Base-by-base conservation (phyloP, 1,284 basidiomycete genomes). In the Sanghuangporus baumii region DNA sequence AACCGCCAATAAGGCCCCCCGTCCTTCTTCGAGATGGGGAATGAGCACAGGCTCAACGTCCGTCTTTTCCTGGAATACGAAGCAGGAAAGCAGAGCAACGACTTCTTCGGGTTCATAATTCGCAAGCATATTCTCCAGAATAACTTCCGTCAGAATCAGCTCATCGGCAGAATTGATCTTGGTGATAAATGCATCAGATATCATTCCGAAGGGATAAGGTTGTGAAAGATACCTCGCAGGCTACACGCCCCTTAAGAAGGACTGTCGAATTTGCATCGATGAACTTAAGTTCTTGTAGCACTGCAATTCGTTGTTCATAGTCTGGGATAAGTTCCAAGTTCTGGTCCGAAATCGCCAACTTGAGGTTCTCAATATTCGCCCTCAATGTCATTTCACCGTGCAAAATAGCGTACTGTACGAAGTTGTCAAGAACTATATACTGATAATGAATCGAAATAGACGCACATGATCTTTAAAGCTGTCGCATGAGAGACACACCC, bases 161-260 rank as follows among this genome's bases (percentile, higher is more conserved):
- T 97, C 95, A 69, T 95, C 95, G 3, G 91, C 94, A 5, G 96
- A 98, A 74, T 99, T 99, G 74, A 99, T 98, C 93, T 96, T 65
- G 51, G 3, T 31, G 52, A 54, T 54, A 6, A 16, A 16, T 36
- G 16, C 16, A 18, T 54, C 18, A 54, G 36, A n/a, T 5, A 18
- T 54, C 26, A 31, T 46, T 18, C 1, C 43, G 11, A 2, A n/a
- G 43, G 7, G 7, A 46, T 14, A 11, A 16, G 3, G 7, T 1
- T n/a, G 20, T 46, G 7, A 69, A 71, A 31, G 12, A 58, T 63
- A 93, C 94, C 80, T 99, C 97, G 79, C 97, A 99, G 20, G 97
- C 97, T 9, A 99, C 97, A 54, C 97, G 86, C 11, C 97, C 97
- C 73, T 99, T 99, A 64, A 99, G 82, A 26, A 95, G 82, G 1